Base-by-base conservation (phyloP, 2,329 filamentous ascomycete genomes). In the Apiospora saccharicola region DNA sequence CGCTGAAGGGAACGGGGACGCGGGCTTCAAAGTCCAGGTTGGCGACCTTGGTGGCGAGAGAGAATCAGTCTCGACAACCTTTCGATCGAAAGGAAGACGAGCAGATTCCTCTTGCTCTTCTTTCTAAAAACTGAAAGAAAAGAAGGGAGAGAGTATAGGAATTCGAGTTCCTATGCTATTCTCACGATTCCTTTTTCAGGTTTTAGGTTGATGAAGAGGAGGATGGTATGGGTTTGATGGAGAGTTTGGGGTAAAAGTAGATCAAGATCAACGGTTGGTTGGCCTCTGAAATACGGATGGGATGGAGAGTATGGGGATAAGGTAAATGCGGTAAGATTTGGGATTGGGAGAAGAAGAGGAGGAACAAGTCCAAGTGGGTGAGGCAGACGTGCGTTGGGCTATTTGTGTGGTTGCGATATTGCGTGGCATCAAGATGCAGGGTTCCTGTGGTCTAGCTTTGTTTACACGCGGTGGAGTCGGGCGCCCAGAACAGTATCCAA, bases 21-120 rank as follows among this genome's bases (percentile, higher is more conserved):
- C 95, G 94, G 88, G 95, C 95, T 93, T 98, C 95, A 96, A 97
- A 98, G 94, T 98, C 95, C 95, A 98, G 95, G 90, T 94, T 98
- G 94, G 88, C 94, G 93, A 93, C 91, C 92, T 93, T 91, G 87
- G 79, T 75, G 79, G 82, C 81, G 82, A 80, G 79, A 82, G 82
- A 84, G 82, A 83, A 79, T 79, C 83, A 82, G 84, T 82, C 83
- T 82, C 80, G 79, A 84, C 82, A 78, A 83, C 82, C 83, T 83
- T 84, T 81, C 82, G 81, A 82, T 76, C 89, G 88, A 90, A 90
- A 91, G 88, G 89, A 88, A 90, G 88, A 89, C 82, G 84, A 87
- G 88, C 88, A 86, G 91, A 88, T 86, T 87, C 86, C 87, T 89
- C 88, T 89, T 87, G 88, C 88, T 90, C 87, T 87, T 88, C 85